These are phyloP conservation scores for Zygotorulaspora florentina DNA, from an alignment of 805 yeast genomes.

Conservation along the genomic window DNA sequence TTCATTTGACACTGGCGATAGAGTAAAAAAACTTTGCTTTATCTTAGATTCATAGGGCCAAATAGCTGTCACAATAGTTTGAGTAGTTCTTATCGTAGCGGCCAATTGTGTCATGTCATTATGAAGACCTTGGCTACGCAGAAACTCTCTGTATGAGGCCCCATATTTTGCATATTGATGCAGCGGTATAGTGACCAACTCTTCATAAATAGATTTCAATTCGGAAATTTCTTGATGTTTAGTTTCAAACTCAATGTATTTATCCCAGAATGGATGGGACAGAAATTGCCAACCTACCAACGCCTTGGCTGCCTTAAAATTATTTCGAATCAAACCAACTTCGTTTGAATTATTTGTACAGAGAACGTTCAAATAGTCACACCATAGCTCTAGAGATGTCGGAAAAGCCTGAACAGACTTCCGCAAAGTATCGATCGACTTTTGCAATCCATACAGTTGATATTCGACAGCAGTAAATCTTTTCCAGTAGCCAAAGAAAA, in stretches of 20 bases:
- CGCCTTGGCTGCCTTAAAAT: conserved; percentile 47
- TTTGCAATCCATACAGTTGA: conserved; percentile 51
- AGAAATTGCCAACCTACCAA: conserved; percentile 67
- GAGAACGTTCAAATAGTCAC: conserved; percentile 56
- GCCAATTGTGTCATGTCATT: conserved; percentile 33
- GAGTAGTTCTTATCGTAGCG: conserved; percentile 44
- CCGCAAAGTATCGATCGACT: conserved; percentile 44
- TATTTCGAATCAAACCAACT: conserved; percentile 33
- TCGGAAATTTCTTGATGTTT: conserved; percentile 37
- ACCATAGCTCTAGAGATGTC: conserved; percentile 61
- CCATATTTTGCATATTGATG: conserved; percentile 84
- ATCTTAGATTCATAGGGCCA: conserved; percentile 74
- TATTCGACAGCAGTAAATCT: conserved; percentile 51
- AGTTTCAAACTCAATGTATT: conserved; percentile 60
- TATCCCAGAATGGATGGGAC: conserved; percentile 82
- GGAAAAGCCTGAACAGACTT: conserved; percentile 50
- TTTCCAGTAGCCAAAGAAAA: conserved; percentile 60
- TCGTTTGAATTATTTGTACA: conserved; percentile 39
- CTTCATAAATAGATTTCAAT: conserved; percentile 41
- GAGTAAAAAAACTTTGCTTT: conserved; percentile 52
- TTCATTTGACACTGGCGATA: conserved; percentile 42
- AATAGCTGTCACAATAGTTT: conserved; percentile 48
- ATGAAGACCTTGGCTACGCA: conserved; percentile 10
- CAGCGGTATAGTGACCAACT: conserved; percentile 58
- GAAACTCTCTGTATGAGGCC: conserved; percentile 42